phyloP scores from a whole-genome alignment of 768 basidiomycete genomes.

The Lactarius hatsudake region DNA sequence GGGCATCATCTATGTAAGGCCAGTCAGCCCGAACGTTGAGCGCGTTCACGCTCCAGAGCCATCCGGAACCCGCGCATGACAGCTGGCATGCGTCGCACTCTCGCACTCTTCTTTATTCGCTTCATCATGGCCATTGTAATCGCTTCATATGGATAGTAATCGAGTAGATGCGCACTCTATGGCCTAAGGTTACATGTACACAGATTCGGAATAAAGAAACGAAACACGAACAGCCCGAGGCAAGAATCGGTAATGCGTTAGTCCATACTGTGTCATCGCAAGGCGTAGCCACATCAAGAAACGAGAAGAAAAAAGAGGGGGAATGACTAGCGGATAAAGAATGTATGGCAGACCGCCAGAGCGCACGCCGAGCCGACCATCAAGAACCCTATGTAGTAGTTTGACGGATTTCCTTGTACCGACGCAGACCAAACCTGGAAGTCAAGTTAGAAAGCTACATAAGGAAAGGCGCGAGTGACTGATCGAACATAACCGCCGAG shows the following conservation, averaged over 20 bases:
- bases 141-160: too few relatives aligned
- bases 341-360: conserved; percentile 9
- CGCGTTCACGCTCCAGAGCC: too few relatives aligned
- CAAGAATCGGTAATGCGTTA: neutral
- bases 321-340: conserved; percentile 18
- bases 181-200: neutral
- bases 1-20: too few relatives aligned
- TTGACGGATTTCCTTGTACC: conserved; percentile 16
- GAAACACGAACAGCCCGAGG: neutral
- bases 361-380: conserved; percentile 15
- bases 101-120: too few relatives aligned
- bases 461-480: conserved; percentile 30
- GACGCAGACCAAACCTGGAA: conserved; percentile 25
- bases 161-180: neutral
- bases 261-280: neutral
- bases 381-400: conserved; percentile 25
- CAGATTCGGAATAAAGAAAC: neutral
- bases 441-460: neutral
- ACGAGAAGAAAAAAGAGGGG: neutral
- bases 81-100: too few relatives aligned
- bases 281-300: neutral
- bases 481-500: conserved; percentile 69
- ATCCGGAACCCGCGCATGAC: too few relatives aligned
- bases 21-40: too few relatives aligned
- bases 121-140: too few relatives aligned